Evolutionary conservation across 225 moss, liverwort and hornwort genomes (phyloP).

Genomic region (Neckera pumila): DNA sequence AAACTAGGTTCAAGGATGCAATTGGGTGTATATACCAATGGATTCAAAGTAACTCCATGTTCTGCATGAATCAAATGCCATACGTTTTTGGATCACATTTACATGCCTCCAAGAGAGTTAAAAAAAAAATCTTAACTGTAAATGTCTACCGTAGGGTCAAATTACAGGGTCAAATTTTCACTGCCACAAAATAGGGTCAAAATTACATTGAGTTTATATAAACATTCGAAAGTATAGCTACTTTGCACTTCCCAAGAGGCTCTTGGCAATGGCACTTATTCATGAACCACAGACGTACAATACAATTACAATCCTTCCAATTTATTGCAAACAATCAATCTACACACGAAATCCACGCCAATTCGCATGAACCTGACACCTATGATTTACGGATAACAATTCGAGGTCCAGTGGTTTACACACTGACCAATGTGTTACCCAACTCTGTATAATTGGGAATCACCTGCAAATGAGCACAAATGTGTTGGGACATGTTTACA

Average conservation of each 20-base stretch:
- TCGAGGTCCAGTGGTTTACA: background rate
- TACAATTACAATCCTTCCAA: background rate
- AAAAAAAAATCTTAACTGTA: background rate
- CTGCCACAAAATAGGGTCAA: background rate
- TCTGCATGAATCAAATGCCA: background rate
- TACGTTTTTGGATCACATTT: background rate
- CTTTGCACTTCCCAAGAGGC: background rate
- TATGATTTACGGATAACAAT: background rate
- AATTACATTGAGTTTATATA: too few species aligned
- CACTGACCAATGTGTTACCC: background rate
- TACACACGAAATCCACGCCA: background rate
- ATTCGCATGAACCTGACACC: background rate
- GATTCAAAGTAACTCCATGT: background rate
- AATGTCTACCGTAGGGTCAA: background rate
- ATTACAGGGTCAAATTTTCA: too few species aligned
- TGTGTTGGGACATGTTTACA: background rate
- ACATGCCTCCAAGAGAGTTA: background rate
- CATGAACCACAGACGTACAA: background rate
- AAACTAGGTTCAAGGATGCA: background rate
- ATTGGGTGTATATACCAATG: background rate
- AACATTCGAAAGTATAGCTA: background rate
- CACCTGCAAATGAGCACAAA: background rate
- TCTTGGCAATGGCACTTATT: background rate
- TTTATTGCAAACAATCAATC: background rate
- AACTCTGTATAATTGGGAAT: background rate